Conservation (phyloP, 2,329 filamentous ascomycete genomes). For the Nothophoma quercina region DNA sequence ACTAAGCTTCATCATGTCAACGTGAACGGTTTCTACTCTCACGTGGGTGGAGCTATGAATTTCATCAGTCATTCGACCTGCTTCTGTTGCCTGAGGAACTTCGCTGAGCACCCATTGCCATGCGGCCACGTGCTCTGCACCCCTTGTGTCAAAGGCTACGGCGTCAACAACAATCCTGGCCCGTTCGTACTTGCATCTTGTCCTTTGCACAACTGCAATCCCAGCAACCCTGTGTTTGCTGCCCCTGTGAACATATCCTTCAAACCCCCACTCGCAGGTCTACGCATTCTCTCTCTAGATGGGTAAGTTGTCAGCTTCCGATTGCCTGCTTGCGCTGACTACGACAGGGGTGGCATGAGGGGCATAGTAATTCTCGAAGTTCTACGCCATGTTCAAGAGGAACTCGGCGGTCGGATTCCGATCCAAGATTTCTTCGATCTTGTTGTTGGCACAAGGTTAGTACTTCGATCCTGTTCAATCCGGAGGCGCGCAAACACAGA, state of each 20-base stretch:
- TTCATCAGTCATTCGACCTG: slow-evolving; percentile 56
- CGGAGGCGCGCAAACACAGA: no score
- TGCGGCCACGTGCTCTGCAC: slow-evolving; percentile 59
- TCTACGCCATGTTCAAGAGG: slow-evolving; percentile 51
- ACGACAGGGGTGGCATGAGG: slow-evolving; percentile 55
- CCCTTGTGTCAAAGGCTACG: slow-evolving; percentile 48
- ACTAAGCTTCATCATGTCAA: background rate
- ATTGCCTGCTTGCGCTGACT: background rate
- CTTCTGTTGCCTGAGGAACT: slow-evolving; percentile 56
- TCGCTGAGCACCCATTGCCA: slow-evolving; percentile 54
- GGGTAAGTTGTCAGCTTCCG: no score
- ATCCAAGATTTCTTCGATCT: slow-evolving; percentile 60
- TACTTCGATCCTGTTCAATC: no score
- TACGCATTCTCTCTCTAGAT: slow-evolving; percentile 53
- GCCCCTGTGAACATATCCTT: slow-evolving; percentile 37
- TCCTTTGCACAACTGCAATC: no score
- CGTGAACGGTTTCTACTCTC: background rate
- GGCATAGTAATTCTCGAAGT: slow-evolving; percentile 57
- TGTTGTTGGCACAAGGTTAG: slow-evolving; percentile 45
- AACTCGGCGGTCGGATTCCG: slow-evolving; percentile 49
- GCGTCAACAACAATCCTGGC: no score
- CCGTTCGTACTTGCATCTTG: slow-evolving; percentile 1
- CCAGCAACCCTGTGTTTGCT: no score
- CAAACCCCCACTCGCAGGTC: slow-evolving; percentile 48
- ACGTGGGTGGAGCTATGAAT: slow-evolving; percentile 14